Evolutionary conservation across 805 yeast species (phyloP), one percentile per base, ranked within the genome.

Genomic region (Metschnikowia reukaufii): DNA sequence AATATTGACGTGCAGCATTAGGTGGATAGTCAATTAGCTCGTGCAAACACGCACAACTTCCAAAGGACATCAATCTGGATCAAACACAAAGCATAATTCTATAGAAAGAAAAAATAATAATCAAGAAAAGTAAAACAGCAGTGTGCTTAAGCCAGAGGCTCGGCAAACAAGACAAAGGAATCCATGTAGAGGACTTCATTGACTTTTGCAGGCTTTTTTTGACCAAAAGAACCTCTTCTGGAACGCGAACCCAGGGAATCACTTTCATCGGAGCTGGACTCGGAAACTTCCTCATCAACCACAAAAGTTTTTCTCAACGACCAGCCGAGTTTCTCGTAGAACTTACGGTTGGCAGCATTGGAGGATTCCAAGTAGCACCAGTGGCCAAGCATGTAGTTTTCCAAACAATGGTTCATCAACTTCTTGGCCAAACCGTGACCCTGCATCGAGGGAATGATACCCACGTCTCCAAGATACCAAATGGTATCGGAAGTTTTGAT

Each of bases 391-490:
- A 77, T 66, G 58, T 65, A 78, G 49, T 75, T 68, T 35, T 76
- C 74, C 45, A 78, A 67, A 43, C 77, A 79, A 59, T 69, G 72
- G 50, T 79, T 76, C 42, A 81, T 65, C 49, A 81, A 65, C 49
- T 71, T 64, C 58, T 79, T 70, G 30, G 83, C 82, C 54, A 78
- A 69, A 18, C 84, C 84, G 56, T 77, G 77, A 44, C 86, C 85
- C 58, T 82, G 68, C 65, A 81, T 81, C 34, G 72, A 61, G 6
- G 83, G 82, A 36, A 77, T 66, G 19, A 82, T 79, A 35, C 84
- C 84, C 44, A 81, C 68, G 59, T 81, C 84, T 38, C 77, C 71
- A 51, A 81, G 67, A 59, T 81, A 81, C 84, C 85, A 81, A 43
- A 79, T 63, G 36, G 67, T 59, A 37, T 62, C 64, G 39, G 61